These are phyloP conservation scores for Cutaneotrichosporon mucoides DNA, from an alignment of 1,284 basidiomycete species.

Conservation along the genomic window DNA sequence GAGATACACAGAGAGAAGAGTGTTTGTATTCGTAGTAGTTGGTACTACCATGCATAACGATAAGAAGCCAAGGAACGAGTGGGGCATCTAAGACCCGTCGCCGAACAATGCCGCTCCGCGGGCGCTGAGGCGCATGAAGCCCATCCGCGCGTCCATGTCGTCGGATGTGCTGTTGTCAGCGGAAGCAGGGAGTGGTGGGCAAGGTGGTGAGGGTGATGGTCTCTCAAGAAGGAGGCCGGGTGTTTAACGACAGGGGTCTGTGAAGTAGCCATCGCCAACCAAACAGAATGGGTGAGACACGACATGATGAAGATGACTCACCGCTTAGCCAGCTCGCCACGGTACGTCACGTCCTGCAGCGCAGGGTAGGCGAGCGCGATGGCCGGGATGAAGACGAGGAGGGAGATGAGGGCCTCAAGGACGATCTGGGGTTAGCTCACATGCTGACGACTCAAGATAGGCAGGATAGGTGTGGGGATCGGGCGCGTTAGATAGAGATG, in stretches of 20 bases:
- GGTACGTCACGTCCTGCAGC: constrained; percentile 46
- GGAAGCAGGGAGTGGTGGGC: too few species aligned
- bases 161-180: constrained; percentile 30
- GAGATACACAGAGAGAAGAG: not conserved
- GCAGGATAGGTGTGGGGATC: too few species aligned
- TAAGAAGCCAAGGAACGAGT: not conserved
- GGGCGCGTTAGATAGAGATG: not conserved
- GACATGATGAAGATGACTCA: constrained; percentile 18
- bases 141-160: constrained; percentile 38
- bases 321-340: constrained; percentile 45
- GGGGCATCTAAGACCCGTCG: constrained; percentile 12
- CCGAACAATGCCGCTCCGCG: constrained; percentile 39
- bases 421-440: constrained; percentile 39
- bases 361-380: constrained; percentile 30
- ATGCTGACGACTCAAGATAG: not conserved
- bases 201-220: too few species aligned
- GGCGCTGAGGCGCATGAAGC: constrained; percentile 30
- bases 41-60: not conserved
- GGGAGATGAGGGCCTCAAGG: constrained; percentile 40
- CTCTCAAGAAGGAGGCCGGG: too few species aligned
- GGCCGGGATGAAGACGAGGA: constrained; percentile 42
- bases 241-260: too few species aligned
- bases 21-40: constrained; percentile 6
- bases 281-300: too few species aligned
- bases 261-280: too few species aligned